Percentiles rank a stretch among this genome's conserved stretches.
Conservation (phyloP, 139 green algal species). For the Deuterostichococcus epilithicus region DNA sequence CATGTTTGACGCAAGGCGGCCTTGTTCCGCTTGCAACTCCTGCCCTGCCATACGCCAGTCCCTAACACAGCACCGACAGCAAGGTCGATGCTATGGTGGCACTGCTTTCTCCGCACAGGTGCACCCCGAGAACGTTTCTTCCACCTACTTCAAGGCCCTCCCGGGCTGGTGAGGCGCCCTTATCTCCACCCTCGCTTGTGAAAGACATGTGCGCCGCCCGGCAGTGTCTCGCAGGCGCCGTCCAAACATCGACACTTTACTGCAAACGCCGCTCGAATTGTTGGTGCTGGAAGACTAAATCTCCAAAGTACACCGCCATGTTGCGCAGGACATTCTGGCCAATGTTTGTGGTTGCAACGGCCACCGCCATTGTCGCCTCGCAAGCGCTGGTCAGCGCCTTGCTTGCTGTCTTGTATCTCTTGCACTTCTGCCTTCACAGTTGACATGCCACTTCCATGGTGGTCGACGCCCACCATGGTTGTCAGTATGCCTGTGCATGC, state of each 20-base stretch:
- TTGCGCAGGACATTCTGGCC: constrained; percentile 34
- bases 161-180: neutral
- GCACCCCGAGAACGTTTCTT: neutral
- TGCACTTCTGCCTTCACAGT: neutral
- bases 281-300: neutral
- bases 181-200: no score
- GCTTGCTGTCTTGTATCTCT: neutral
- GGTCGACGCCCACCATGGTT: neutral
- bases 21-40: neutral
- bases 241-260: neutral
- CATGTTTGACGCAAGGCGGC: neutral
- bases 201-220: neutral
- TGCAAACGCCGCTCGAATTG: neutral
- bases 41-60: neutral
- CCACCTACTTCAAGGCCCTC: neutral
- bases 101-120: neutral
- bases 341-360: constrained; percentile 49
- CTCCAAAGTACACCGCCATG: neutral
- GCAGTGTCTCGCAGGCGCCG: neutral
- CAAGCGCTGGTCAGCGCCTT: constrained; percentile 15
- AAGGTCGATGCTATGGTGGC: no score
- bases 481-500: neutral
- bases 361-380: constrained; percentile 40
- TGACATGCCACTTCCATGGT: neutral
- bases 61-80: no score